A percentile compares a stretch with the other conserved stretches of the same genome.
Evolutionary conservation across 176 grass and related monocot genomes (phyloP).

Genomic region (Pontederia crassipes): DNA sequence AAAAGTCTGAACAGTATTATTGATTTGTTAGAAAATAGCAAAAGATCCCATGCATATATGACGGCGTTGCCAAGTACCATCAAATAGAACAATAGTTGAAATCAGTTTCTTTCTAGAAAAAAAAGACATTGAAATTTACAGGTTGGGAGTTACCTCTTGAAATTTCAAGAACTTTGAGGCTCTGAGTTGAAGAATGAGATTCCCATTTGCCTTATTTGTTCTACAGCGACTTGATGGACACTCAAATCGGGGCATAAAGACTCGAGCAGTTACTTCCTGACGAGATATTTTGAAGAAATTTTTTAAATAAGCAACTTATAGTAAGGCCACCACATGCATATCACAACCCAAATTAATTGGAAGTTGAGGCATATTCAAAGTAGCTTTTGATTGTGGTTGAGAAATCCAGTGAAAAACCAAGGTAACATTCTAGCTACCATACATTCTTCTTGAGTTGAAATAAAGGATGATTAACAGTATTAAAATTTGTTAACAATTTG

Average conservation of each 20-base stretch:
- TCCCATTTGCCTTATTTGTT: conserved; percentile 89
- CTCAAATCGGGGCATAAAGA: conserved; percentile 94
- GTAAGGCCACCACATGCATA: not conserved
- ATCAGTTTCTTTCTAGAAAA: not conserved
- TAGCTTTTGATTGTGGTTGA: no score
- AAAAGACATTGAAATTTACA: not conserved
- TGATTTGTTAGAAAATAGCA: no score
- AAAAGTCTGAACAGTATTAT: no score
- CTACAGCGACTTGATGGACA: conserved; percentile 87
- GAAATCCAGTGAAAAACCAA: no score
- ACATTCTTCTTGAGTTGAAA: no score
- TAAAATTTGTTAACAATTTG: no score
- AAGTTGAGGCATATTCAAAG: no score
- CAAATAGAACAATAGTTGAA: not conserved
- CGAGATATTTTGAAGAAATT: conserved; percentile 17
- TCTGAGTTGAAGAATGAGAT: conserved; percentile 86
- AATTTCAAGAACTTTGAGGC: conserved; percentile 99
- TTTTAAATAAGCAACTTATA: conserved; percentile 7
- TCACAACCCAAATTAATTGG: no score
- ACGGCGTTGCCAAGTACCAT: no score
- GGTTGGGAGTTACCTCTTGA: conserved; percentile 58
- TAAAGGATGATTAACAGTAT: no score
- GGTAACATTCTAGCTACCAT: no score
- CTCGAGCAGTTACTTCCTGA: conserved; percentile 96
- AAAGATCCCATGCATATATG: no score